Percentiles rank a stretch among this genome's conserved stretches.
phyloP scores from a whole-genome alignment of 2,329 filamentous ascomycete genomes.

The Claviceps maximensis region DNA sequence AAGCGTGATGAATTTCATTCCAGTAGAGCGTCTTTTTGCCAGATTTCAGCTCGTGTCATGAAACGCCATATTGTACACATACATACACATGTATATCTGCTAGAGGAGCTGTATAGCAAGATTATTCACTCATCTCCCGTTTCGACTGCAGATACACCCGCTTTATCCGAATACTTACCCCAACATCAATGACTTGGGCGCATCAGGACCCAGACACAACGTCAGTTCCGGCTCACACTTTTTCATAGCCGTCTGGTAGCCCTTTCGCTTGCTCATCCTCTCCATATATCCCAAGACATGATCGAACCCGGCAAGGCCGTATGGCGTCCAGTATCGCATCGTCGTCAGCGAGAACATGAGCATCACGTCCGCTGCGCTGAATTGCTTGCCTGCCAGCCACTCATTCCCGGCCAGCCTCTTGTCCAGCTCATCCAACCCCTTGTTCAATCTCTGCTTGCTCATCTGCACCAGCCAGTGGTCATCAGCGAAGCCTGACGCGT shows the following conservation, averaged over 20 bases:
- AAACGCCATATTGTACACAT: no score
- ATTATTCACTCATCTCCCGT: no score
- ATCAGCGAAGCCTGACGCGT: not conserved
- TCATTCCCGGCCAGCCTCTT: conserved; percentile 29
- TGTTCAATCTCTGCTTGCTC: conserved; percentile 20
- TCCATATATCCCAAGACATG: conserved; percentile 33
- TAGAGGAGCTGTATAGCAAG: no score
- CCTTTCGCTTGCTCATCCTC: conserved; percentile 29
- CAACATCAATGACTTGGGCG: conserved; percentile 2
- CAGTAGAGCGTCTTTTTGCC: no score
- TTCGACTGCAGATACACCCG: not conserved
- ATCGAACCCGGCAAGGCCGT: conserved; percentile 26
- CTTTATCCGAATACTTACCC: not conserved
- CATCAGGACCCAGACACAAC: conserved; percentile 14
- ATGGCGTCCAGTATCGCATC: conserved; percentile 38
- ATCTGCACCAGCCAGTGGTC: conserved; percentile 17
- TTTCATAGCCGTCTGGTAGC: conserved; percentile 32
- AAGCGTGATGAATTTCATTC: no score
- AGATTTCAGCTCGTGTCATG: no score
- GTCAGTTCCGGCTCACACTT: conserved; percentile 36
- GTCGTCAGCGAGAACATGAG: conserved; percentile 47
- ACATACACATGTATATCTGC: no score
- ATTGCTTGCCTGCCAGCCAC: conserved; percentile 47
- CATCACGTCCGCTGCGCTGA: conserved; percentile 57
- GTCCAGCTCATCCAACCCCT: conserved; percentile 37